Evolutionary conservation across 139 green algal species (phyloP).

Genomic region (Chlamydomonas sp.): DNA sequence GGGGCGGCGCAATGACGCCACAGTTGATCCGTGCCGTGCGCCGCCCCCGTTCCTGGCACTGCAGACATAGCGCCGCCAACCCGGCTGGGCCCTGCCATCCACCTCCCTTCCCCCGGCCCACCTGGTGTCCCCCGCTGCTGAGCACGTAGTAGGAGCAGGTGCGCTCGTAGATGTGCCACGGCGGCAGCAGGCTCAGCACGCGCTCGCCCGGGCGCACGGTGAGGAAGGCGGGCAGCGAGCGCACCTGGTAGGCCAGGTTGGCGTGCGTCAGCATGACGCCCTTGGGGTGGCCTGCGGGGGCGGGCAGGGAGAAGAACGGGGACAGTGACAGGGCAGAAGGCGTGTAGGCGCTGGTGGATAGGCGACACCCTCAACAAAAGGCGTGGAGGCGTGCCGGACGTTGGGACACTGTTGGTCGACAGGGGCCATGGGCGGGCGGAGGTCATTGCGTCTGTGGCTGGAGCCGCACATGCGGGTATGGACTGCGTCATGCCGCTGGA

Average conservation of each 20-base stretch:
- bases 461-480: neutral
- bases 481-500: neutral
- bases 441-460: neutral
- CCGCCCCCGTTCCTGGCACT: no score
- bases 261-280: constrained; percentile 83
- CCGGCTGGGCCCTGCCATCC: no score
- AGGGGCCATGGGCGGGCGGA: neutral
- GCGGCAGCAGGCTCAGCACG: constrained; percentile 87
- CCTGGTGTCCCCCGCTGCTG: constrained; percentile 52
- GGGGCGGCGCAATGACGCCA: no score
- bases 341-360: neutral
- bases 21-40: no score
- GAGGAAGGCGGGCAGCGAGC: constrained; percentile 71
- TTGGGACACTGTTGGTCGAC: neutral
- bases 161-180: constrained; percentile 96
- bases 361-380: neutral
- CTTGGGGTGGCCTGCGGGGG: constrained; percentile 64
- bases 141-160: constrained; percentile 76
- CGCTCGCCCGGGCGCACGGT: constrained; percentile 57
- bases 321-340: neutral
- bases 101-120: neutral
- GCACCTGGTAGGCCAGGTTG: constrained; percentile 91
- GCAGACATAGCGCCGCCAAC: no score
- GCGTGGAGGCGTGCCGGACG: neutral
- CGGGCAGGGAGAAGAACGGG: neutral